Base-by-base conservation (phyloP, 805 yeast species). In the Ogataea pilisensis region DNA sequence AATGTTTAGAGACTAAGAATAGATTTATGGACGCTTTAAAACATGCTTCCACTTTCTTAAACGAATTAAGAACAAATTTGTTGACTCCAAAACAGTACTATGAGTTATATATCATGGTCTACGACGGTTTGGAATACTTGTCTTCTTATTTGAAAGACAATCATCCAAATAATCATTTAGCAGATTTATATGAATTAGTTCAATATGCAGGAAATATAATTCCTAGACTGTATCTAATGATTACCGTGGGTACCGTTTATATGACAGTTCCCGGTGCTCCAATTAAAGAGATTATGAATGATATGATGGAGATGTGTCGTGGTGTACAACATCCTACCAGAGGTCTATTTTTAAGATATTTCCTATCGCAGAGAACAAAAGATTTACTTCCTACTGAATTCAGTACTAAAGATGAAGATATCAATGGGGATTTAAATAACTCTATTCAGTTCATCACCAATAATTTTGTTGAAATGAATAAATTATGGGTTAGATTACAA, bases 401-500 rank as follows among this genome's bases (percentile, higher is more conserved):
- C n/a, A 7, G 26, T 11, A 11, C n/a, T 31, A 35, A 31, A 4
- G 44, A 44, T 13, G 52, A 48, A 17, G 57, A 54, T 22, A 49
- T 40, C 12, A 38, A 57, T 29, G 51, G 76, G 5, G 57, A 75
- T 50, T 66, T 82, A 36, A 67, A 74, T 35, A 89, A 83, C 47
- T 79, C 90, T 2, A 83, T 88, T 31, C 79, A 81, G 43, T 91
- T 90, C 56, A 76, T 90, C 27, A 73, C 87, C 38, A 78, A 86
- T 16, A 93, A 93, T 60, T 93, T 93, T 60, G 80, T 91, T 42
- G 99, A 93, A 61, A 93, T 93, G 99, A 93, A 93, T 68, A 93
- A 93, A 62, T 70, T 93, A 35, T 93, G 99, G 99, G 98, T 93
- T 4, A 75, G 99, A 38, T 69, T 90, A 49, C 98, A 91, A 64